Conservation (phyloP, 768 basidiomycete genomes). For the Leccinum ochraceum region DNA sequence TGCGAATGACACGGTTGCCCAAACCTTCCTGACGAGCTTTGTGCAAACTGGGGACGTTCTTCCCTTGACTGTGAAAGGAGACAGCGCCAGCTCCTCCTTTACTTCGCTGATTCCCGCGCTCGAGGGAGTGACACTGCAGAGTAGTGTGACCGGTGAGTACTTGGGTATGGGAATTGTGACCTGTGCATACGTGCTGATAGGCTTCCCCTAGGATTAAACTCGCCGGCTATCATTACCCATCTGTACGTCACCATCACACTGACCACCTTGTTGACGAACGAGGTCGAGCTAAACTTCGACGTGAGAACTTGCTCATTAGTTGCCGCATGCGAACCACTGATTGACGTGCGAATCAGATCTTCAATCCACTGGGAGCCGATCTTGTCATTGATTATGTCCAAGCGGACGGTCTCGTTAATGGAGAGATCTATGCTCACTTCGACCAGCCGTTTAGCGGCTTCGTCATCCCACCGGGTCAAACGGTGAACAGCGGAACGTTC, state of each 20-base stretch:
- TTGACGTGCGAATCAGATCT: conserved; percentile 33
- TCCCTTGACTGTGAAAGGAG: conserved; percentile 59
- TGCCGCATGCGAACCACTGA: not conserved
- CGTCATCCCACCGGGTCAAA: conserved; percentile 55
- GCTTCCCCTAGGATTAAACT: conserved; percentile 41
- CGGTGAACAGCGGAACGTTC: conserved; percentile 62
- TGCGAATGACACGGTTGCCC: conserved; percentile 64
- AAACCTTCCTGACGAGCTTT: conserved; percentile 61
- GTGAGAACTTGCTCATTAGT: conserved; percentile 34
- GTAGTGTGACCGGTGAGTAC: conserved; percentile 48
- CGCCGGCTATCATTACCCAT: conserved; percentile 57
- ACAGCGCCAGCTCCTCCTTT: conserved; percentile 60
- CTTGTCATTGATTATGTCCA: conserved; percentile 60
- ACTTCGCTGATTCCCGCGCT: conserved; percentile 57
- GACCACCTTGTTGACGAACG: conserved; percentile 47
- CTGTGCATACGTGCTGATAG: not conserved
- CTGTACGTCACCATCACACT: conserved; percentile 55
- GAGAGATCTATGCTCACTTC: conserved; percentile 59
- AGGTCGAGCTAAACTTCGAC: conserved; percentile 58
- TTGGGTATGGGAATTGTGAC: not conserved
- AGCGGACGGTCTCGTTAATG: conserved; percentile 52
- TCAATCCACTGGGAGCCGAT: conserved; percentile 59
- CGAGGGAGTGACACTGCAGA: conserved; percentile 49
- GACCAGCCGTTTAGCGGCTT: conserved; percentile 54
- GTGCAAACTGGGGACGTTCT: conserved; percentile 52